Evolutionary conservation across 768 basidiomycete genomes (phyloP), one percentile per base, ranked within the genome.

Genomic region (Suillus spraguei): DNA sequence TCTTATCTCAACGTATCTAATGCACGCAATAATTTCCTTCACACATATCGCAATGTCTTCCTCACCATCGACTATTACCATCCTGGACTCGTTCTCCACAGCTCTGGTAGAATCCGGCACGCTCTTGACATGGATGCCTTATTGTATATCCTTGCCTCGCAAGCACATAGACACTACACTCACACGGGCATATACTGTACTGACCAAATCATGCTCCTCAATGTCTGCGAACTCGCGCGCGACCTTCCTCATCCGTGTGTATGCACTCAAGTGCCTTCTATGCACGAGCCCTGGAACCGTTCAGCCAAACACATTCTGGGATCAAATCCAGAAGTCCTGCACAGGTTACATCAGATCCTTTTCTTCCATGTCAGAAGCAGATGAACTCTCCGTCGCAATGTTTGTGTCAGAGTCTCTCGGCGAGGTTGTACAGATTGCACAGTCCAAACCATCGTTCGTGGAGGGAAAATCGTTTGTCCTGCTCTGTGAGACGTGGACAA

Each of bases 401-500:
- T 60, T 73, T 1, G 77, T 90, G 4, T 79, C 85, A 16, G 65
- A 72, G 0, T 73, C 79, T 1, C 86, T 85, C 62, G 74, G 75
- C 8, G 77, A 79, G 20, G 64, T 90, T 2, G 72, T 86, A n/a
- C 67, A 63, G 4, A 66, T 75, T 49, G 80, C 80, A 0, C 79
- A 82, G 67, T 58, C 35, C 79, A 64, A 60, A 62, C 36, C 82
- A 79, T 66, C 65, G 59, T 88, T 89, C 65, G 66, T 85, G 61
- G 72, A 73, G 17, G 86, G 86, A 3, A 80, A 76, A 54, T 78
- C 81, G 0, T 94, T 90, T 68, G 64, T 85, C 16, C 77, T 78
- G 9, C 84, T 90, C 71, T 92, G 90, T 70, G 90, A 93, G 66
- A 86, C 84, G 60, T 92, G 92, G 87, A 81, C 86, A 67, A 78